phyloP scores from a whole-genome alignment of 257 asterid species.

The Rehmannia glutinosa region DNA sequence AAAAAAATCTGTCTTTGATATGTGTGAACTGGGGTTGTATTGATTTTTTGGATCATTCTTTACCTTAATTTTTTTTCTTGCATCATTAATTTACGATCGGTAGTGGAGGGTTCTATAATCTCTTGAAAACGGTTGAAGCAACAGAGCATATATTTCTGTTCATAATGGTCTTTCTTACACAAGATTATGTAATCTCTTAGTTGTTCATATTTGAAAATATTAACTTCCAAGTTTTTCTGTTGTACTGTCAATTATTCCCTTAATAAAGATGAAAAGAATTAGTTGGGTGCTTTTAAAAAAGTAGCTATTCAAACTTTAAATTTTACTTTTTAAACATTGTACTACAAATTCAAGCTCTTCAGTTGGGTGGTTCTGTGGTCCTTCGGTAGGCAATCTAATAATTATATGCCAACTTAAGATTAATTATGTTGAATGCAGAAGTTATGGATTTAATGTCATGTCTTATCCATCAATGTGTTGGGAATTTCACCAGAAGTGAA shows the following conservation, averaged over 20 bases:
- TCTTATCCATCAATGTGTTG: slow-evolving; percentile 17
- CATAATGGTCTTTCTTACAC: neutral
- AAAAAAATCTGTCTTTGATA: too few species aligned
- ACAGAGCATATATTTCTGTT: neutral
- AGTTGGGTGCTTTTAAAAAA: slow-evolving; percentile 19
- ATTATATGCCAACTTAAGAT: slow-evolving; percentile 14
- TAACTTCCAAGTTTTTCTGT: neutral
- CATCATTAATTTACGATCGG: neutral
- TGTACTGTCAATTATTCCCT: neutral
- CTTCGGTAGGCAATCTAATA: slow-evolving; percentile 21
- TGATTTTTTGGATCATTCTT: neutral
- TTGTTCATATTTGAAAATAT: neutral
- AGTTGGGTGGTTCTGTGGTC: slow-evolving; percentile 19
- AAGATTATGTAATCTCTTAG: neutral
- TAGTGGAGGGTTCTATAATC: too few species aligned
- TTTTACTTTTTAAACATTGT: neutral
- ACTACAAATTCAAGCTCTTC: slow-evolving; percentile 8
- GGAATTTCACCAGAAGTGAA: slow-evolving; percentile 5
- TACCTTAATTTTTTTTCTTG: neutral
- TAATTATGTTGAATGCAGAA: slow-evolving; percentile 9
- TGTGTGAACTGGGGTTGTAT: neutral
- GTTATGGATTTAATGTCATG: slow-evolving; percentile 13
- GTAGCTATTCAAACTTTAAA: slow-evolving; percentile 15
- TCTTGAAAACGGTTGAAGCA: neutral
- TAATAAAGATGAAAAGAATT: neutral